Base-by-base conservation (phyloP, 164 flowering plant species). In the Aristolochia californica region DNA sequence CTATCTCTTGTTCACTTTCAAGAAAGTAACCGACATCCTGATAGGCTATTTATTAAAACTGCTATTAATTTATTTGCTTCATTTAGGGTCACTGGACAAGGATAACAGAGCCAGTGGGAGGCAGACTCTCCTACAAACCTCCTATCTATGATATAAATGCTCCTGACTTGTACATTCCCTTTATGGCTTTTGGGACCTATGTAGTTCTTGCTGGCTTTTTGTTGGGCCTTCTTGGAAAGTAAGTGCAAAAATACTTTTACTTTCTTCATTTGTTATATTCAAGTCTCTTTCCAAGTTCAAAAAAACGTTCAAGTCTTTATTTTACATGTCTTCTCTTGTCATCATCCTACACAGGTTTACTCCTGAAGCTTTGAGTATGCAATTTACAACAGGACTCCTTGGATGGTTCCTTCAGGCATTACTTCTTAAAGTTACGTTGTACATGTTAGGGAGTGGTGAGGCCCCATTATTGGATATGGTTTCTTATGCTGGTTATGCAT, bases 111-210 rank as follows among this genome's bases (percentile, higher is more conserved):
- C 83, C 82, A 54, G 78, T 81, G 23, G 85, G 80, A 7, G 85
- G 79, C 45, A 75, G 74, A 57, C 78, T 81, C 5, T 78, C 85
- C 15, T 81, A 78, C 54, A 78, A 78, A 62, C 83, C 85, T 53
- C 85, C 85, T 51, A 79, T 81, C 22, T 77, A 75, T 56, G 85
- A 81, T 55, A 81, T 81, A 26, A 78, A 81, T 73, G 83, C 85
- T 40, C 85, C 85, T 15, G 85, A 81, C 51, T 53, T 81, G 34
- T 78, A 81, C 71, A 81, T 81, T 60, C 85, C 85, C 7, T 70
- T 77, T 13, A 81, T 81, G 85, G 79, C 81, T 53, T 81, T 78
- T 70, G 77, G 76, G 47, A 75, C 85, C 58, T 81, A 81, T 56
- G 76, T 81, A 61, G 67, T 81, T 62, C 77, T 81, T 59, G 79